These are phyloP conservation scores for Helotiales sp. DNA, from an alignment of 2,329 filamentous ascomycete species.

Conservation along the genomic window DNA sequence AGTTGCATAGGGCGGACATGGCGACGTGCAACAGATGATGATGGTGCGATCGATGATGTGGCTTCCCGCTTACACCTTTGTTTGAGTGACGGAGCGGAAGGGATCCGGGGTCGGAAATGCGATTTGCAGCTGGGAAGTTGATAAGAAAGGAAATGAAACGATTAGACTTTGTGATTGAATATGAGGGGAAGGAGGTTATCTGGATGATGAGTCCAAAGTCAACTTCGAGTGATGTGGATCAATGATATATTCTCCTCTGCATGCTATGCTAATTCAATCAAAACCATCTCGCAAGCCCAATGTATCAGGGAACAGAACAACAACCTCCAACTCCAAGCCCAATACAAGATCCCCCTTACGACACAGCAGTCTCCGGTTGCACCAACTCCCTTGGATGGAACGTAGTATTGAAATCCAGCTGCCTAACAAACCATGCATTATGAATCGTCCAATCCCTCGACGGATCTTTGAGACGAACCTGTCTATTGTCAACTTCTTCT, in stretches of 20 bases:
- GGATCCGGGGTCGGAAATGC: too few species aligned
- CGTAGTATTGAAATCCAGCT: constrained; percentile 49
- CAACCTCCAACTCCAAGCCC: neutral
- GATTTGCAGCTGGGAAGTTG: too few species aligned
- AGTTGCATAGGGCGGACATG: neutral
- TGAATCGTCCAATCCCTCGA: constrained; percentile 56
- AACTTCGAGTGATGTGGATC: too few species aligned
- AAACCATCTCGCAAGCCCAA: too few species aligned
- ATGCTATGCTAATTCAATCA: too few species aligned
- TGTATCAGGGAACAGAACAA: too few species aligned
- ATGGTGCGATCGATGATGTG: neutral
- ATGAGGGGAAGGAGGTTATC: too few species aligned
- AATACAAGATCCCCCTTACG: neutral
- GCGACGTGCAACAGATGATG: neutral
- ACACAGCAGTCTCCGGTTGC: constrained; percentile 8
- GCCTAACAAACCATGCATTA: constrained; percentile 65
- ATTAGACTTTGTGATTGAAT: too few species aligned
- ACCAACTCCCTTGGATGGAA: constrained; percentile 29
- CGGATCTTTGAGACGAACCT: constrained; percentile 57
- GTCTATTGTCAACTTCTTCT: constrained; percentile 5
- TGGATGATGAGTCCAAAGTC: too few species aligned
- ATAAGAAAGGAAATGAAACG: too few species aligned
- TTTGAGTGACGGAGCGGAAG: neutral
- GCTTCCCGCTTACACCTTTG: neutral
- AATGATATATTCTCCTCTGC: too few species aligned